Conservation (phyloP, 2,329 filamentous ascomycete species). For the Eurotiales sp. region DNA sequence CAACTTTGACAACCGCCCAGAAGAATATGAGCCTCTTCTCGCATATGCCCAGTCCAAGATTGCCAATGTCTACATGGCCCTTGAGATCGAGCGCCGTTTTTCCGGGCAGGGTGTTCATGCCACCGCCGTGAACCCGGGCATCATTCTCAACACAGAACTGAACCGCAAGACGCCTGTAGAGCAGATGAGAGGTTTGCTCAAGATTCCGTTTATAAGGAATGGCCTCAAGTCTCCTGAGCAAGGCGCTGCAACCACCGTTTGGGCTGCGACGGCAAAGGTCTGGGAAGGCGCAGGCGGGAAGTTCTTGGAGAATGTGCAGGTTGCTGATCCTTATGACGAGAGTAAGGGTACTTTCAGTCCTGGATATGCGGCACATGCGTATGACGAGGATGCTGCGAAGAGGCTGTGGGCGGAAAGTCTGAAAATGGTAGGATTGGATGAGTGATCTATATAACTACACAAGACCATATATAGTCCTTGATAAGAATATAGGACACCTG, state of each 20-base stretch:
- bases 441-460: neutral
- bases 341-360: conserved; percentile 15
- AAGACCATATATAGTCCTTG: too few relatives aligned
- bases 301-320: conserved; percentile 30
- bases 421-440: conserved; percentile 4
- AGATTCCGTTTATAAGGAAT: neutral
- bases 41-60: conserved; percentile 7
- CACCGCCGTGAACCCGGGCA: conserved; percentile 5
- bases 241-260: conserved; percentile 32
- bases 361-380: conserved; percentile 20
- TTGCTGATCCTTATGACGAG: conserved; percentile 17
- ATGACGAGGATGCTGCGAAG: conserved; percentile 3
- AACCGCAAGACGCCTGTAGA: conserved; percentile 9
- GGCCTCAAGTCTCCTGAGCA: conserved; percentile 2
- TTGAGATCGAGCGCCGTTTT: neutral
- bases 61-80: conserved; percentile 3
- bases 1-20: conserved; percentile 8
- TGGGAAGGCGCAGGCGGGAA: conserved; percentile 30
- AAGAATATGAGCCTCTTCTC: conserved; percentile 8
- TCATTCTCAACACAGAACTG: neutral
- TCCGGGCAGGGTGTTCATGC: neutral
- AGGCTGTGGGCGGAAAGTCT: conserved; percentile 11
- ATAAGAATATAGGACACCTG: too few relatives aligned
- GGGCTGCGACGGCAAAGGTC: conserved; percentile 31
- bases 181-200: neutral